Base-by-base conservation (phyloP, 2,329 filamentous ascomycete species). In the Colletotrichum shisoi region DNA sequence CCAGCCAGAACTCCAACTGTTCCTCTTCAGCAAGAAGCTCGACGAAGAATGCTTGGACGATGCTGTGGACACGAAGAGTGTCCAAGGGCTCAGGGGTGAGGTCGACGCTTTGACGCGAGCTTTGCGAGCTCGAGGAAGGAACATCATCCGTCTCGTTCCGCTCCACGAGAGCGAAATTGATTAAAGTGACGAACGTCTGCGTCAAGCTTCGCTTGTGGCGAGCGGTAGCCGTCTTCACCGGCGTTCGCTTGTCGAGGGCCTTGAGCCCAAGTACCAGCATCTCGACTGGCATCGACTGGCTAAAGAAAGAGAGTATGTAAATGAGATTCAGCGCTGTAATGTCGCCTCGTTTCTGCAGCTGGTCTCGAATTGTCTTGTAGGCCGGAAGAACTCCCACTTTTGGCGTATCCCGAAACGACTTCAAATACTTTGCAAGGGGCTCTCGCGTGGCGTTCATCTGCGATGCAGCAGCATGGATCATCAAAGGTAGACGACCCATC, bases 401-500 rank as follows among this genome's bases (percentile, higher is more conserved):
- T 6, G 85, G 83, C 49, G 85, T 83, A 1, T 81, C 84, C 45
- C 82, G 79, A 65, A 86, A 88, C 1, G 83, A 83, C 67, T 82
- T 81, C n/a, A 88, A 77, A 68, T 89, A 91, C 69, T 82, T 86
- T 1, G 85, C 83, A 3, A 91, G 78, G 0, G 88, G 86, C 69
- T 89, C 88, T 19, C 82, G 79, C 0, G 86, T 88, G 3, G 84
- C 83, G 62, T 85, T 87, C 15, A 91, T 78, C 40, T 88, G 83
- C 69, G 87, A 84, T 1, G 87, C 87, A 2, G 89, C 85, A 0
- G 88, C 85, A 71, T 91, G 88, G 21, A 92, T 89, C 69, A 89
- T 89, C 7, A 91, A 78, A 0, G 89, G 89, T 15, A 91, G 78
- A 62, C 86, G 84, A 24, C 87, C 87, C 78, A 91, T 87, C 52